Conservation (phyloP, 2,329 filamentous ascomycete species). For the Macrophomina phaseolina region DNA sequence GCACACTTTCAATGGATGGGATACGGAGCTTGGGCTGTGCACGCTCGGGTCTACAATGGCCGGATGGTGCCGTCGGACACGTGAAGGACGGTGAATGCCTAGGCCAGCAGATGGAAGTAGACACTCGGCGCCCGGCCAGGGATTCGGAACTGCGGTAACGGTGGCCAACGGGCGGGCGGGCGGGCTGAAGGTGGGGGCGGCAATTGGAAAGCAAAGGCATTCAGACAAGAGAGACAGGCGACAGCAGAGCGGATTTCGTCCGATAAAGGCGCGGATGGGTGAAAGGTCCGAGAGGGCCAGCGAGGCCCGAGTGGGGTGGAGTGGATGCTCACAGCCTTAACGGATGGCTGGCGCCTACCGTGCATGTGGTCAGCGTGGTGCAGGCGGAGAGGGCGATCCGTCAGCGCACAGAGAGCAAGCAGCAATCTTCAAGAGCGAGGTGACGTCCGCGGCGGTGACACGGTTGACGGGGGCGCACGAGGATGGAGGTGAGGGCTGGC, state of each 20-base stretch:
- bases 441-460: constrained; percentile 10
- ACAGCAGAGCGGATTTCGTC: not conserved
- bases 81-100: not conserved
- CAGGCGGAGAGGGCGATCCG: constrained; percentile 17
- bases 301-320: not conserved
- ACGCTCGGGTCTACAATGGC: not conserved
- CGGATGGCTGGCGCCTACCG: constrained; percentile 16
- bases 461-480: not conserved
- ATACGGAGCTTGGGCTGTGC: not conserved
- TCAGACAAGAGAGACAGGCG: not conserved
- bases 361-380: constrained; percentile 18
- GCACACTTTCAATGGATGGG: constrained; percentile 2
- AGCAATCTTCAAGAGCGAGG: constrained; percentile 9
- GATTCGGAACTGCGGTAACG: not conserved
- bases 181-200: not conserved
- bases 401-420: not conserved
- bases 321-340: constrained; percentile 24
- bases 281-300: not conserved
- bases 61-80: constrained; percentile 3
- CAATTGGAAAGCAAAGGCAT: not conserved
- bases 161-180: not conserved
- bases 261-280: constrained; percentile 10
- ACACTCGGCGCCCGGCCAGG: not conserved
- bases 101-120: not conserved
- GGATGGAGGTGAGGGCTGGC: too few species aligned